phyloP scores from a whole-genome alignment of 768 basidiomycete genomes.

The Termitomyces sp. region DNA sequence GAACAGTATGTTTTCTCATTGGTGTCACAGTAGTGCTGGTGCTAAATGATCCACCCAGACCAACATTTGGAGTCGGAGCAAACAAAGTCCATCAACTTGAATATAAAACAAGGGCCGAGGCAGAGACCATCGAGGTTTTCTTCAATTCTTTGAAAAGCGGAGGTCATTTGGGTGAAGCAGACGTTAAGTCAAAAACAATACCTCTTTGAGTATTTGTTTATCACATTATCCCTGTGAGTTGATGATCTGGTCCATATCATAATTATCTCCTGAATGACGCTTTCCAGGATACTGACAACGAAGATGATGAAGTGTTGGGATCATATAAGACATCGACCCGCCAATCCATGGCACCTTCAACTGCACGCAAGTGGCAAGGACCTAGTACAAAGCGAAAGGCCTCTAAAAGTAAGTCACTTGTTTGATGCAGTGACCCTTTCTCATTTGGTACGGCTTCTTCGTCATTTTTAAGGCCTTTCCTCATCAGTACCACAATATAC shows the following conservation, averaged over 20 bases:
- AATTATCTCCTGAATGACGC: neutral
- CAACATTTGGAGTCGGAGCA: constrained; percentile 2
- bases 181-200: neutral
- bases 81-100: constrained; percentile 4
- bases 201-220: neutral
- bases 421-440: too few species aligned
- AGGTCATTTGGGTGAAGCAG: neutral
- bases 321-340: neutral
- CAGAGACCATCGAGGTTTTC: neutral
- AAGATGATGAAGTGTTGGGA: neutral
- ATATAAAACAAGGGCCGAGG: neutral
- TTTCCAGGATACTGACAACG: neutral
- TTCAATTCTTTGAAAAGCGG: neutral
- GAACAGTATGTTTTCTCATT: neutral
- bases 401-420: neutral
- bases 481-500: neutral
- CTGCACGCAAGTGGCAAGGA: neutral
- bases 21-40: neutral
- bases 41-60: neutral
- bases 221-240: neutral
- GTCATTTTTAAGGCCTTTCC: neutral
- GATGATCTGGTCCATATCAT: neutral
- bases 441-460: too few species aligned
- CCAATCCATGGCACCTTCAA: neutral
- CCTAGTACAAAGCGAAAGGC: neutral